A percentile compares a stretch with the other conserved stretches of the same genome.
Evolutionary conservation across 2,329 filamentous ascomycete genomes (phyloP).

Genomic region (Colletotrichum sp.): DNA sequence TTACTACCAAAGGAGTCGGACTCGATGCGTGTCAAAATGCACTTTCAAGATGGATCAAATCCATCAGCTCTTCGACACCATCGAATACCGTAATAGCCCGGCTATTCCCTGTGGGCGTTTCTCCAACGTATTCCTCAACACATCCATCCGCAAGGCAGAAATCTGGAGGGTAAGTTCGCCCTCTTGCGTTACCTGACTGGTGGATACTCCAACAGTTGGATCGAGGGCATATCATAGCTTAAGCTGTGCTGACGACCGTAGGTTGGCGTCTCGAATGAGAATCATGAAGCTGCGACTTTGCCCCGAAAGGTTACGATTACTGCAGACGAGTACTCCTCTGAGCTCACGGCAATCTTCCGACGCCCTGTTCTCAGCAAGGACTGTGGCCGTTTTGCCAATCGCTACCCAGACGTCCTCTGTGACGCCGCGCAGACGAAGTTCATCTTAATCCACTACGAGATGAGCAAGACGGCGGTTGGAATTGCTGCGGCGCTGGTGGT

Average conservation of each 20-base stretch:
- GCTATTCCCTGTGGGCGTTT: neutral
- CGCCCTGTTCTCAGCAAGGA: accelerated
- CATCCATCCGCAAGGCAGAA: neutral
- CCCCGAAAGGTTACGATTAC: neutral
- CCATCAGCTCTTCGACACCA: neutral
- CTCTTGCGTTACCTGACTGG: accelerated
- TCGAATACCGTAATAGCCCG: neutral
- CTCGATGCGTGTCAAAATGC: no score
- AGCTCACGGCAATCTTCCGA: neutral
- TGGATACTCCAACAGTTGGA: neutral
- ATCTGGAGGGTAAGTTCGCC: neutral
- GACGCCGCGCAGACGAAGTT: neutral
- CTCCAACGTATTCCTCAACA: neutral
- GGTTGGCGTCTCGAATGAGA: accelerated
- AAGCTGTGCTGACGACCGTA: neutral
- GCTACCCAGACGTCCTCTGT: neutral
- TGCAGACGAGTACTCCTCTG: neutral
- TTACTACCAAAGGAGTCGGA: no score
- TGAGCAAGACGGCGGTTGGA: neutral
- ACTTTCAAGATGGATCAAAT: neutral
- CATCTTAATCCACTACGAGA: neutral
- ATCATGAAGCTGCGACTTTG: neutral
- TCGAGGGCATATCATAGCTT: neutral
- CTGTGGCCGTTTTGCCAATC: neutral
- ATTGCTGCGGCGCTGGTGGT: neutral